Conservation (phyloP, 2,329 filamentous ascomycete species). For the Capronia americana region DNA sequence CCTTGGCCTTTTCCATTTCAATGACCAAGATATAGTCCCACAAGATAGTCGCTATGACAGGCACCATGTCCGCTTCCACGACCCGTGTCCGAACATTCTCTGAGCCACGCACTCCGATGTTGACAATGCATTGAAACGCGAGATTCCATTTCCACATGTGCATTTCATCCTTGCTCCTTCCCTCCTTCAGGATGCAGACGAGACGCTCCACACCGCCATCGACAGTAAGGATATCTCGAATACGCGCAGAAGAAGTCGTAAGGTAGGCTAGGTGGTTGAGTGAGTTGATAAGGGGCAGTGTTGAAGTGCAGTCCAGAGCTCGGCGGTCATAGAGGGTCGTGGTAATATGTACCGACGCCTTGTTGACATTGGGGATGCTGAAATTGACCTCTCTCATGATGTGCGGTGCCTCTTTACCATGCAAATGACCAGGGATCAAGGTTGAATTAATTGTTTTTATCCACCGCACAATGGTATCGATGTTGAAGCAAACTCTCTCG, state of each 20-base stretch:
- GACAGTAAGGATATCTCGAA: constrained; percentile 95
- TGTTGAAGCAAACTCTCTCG: neutral
- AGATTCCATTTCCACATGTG: constrained; percentile 99
- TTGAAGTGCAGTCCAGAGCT: constrained; percentile 97
- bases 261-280: constrained; percentile 98
- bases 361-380: constrained; percentile 98
- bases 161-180: constrained; percentile 97
- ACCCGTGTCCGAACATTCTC: constrained; percentile 93
- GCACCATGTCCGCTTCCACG: constrained; percentile 98
- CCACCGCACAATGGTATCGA: neutral
- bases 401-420: constrained; percentile 15
- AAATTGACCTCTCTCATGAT: constrained; percentile 99
- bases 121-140: constrained; percentile 98
- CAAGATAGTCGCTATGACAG: constrained; percentile 95
- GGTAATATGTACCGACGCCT: constrained; percentile 98
- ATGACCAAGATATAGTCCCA: constrained; percentile 98
- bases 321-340: constrained; percentile 97
- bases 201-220: constrained; percentile 97
- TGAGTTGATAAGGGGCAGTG: constrained; percentile 95
- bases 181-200: constrained; percentile 97
- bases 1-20: constrained; percentile 86
- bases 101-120: constrained; percentile 95
- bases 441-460: neutral
- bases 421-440: neutral
- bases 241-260: constrained; percentile 95